Evolutionary conservation across 2,329 filamentous ascomycete species (phyloP), one percentile per base, ranked within the genome.

Genomic region (Fusarium pseudograminearum): DNA sequence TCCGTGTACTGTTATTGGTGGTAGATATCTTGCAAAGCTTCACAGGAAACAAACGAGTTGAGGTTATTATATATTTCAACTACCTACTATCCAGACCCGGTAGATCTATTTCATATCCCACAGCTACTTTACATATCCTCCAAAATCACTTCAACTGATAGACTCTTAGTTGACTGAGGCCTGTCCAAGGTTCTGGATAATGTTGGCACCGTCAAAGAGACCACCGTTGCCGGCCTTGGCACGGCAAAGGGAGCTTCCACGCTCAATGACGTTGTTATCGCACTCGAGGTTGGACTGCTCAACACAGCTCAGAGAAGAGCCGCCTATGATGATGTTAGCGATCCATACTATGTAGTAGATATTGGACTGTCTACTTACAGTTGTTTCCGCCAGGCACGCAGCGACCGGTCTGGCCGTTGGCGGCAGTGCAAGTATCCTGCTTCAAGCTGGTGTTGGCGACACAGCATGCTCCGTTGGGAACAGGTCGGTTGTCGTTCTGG

Each of bases 371-470:
- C 20, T 26, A 44, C 59, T 61, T 30, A 61, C 59, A 61, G 57
- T 61, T 54, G 46, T 62, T 62, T 15, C 59, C 59, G n/a, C 59
- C 57, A 3, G 59, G 59, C 14, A 62, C 59, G 0, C 59, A 62
- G 6, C 59, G 59, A 40, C 59, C 59, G 4, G 40, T 22, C 8
- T 62, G 57, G 5, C 59, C 59, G 2, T 42, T 20, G 6, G 46
- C 48, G 12, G 34, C 38, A 10, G 46, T 62, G 57, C 59, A 62
- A 34, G 59, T 33, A 16, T 62, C 59, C 33, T 62, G 59, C 57
- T 62, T 62, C 33, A 62, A 28, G 40, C 57, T 62, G 12, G 59
- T 62, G 40, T 62, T 62, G 59, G 59, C 59, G 5, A 62, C 46
- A 36, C 59, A 62, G 28, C 59, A 62, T 24, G 31, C 12, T 8